These are phyloP conservation scores for Fraxinus greggii DNA, from an alignment of 305 asterid genomes.

Conservation along the genomic window DNA sequence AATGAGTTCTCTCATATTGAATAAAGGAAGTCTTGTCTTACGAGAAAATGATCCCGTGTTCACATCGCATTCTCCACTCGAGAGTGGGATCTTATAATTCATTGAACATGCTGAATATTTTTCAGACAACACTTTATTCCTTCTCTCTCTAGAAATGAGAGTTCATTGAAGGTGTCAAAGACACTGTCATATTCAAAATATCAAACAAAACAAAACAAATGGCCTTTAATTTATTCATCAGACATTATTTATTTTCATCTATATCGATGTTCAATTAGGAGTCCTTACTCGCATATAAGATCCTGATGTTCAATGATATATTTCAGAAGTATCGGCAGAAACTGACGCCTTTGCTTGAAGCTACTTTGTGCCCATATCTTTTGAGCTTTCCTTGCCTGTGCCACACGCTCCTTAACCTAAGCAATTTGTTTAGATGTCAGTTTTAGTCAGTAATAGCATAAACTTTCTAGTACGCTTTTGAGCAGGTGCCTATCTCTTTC, in stretches of 20 bases:
- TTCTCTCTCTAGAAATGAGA: not conserved
- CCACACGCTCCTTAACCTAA: slow-evolving; percentile 87
- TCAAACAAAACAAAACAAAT: not conserved
- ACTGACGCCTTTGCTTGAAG: slow-evolving; percentile 95
- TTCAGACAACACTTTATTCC: not conserved
- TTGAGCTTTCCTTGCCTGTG: slow-evolving; percentile 90
- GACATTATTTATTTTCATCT: not conserved
- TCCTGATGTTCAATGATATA: slow-evolving; percentile 92
- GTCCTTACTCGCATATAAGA: slow-evolving; percentile 93
- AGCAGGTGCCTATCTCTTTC: not conserved
- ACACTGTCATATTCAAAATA: not conserved
- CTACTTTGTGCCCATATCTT: slow-evolving; percentile 87
- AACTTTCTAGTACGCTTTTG: slow-evolving; percentile 1
- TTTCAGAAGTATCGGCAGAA: slow-evolving; percentile 90
- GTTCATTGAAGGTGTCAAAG: not conserved
- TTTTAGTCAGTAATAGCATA: slow-evolving; percentile 18
- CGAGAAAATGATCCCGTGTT: not conserved
- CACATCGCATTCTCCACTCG: not conserved
- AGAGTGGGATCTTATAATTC: not conserved
- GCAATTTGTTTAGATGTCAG: slow-evolving; percentile 28
- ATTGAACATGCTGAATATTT: not conserved
- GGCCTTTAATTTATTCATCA: not conserved
- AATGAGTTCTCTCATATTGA: not conserved
- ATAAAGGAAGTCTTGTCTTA: not conserved
- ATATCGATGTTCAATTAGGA: slow-evolving; percentile 2